These are phyloP conservation scores for Bathelium albidoporum DNA, from an alignment of 495 filamentous ascomycete genomes.

Conservation along the genomic window DNA sequence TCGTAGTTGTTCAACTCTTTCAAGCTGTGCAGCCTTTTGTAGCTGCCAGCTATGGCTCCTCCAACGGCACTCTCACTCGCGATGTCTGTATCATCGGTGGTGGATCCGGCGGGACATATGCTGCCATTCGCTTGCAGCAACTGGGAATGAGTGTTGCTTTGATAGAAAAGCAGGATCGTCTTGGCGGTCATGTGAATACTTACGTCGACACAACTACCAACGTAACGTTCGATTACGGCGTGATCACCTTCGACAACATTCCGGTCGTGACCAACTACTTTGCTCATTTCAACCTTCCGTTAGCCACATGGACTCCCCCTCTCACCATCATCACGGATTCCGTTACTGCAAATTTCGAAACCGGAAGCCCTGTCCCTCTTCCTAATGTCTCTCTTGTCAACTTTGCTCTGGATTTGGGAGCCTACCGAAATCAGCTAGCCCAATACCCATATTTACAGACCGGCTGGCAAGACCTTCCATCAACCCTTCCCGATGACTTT, in stretches of 20 bases:
- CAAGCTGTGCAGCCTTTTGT: no score
- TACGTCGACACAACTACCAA: slow-evolving; percentile 36
- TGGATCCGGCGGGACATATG: slow-evolving; percentile 39
- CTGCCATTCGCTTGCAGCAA: slow-evolving; percentile 37
- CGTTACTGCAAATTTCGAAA: slow-evolving; percentile 18
- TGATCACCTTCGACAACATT: slow-evolving; percentile 34
- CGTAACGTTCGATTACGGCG: slow-evolving; percentile 37
- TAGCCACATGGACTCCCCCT: slow-evolving; percentile 2
- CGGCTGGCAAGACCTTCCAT: slow-evolving; percentile 32
- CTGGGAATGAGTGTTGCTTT: slow-evolving; percentile 33
- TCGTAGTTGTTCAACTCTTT: no score
- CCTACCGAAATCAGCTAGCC: slow-evolving; percentile 26
- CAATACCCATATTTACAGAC: slow-evolving; percentile 35
- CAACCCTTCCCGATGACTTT: slow-evolving; percentile 35
- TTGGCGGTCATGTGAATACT: slow-evolving; percentile 39
- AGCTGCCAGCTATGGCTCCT: no score
- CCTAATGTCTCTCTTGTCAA: slow-evolving; percentile 4
- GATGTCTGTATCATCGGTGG: slow-evolving; percentile 42
- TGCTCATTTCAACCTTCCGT: slow-evolving; percentile 29
- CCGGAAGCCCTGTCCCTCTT: slow-evolving; percentile 19
- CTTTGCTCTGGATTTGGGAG: slow-evolving; percentile 20
- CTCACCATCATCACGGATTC: neutral
- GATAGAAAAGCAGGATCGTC: slow-evolving; percentile 32
- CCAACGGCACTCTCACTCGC: slow-evolving; percentile 14
- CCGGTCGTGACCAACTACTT: slow-evolving; percentile 31